Evolutionary conservation across 164 flowering plant species (phyloP), one percentile per base, ranked within the genome.

Genomic region (Cinnamomum chago): DNA sequence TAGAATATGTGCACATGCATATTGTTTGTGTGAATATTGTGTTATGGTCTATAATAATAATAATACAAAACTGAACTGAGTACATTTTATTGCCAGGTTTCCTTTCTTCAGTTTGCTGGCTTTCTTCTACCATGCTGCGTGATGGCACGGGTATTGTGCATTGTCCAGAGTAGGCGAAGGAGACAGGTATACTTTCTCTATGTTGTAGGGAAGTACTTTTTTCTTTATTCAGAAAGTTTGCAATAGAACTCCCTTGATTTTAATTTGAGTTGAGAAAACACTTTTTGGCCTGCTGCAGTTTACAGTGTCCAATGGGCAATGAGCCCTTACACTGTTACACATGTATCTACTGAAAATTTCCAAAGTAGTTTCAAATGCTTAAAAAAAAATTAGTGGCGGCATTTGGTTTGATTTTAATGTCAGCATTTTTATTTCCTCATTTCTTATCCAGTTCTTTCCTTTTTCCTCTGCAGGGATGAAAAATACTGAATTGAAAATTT

Each of bases 71-170:
- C 47, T 40, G 47, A 55, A 70, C 20, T 55, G 28, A 67, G 51
- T 20, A 25, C 24, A 50, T 71, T 79, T 76, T 82, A 76, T 80
- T 80, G 83, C 79, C 89, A 90, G 90, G 79, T 90, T 70, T 87
- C 88, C 1, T 65, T 90, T 65, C 91, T 90, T 76, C 91, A 88
- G 68, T 83, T 88, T 72, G 91, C 86, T 73, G 91, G 89, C 27
- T 85, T 90, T 77, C 87, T 90, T 70, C 82, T 90, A 28, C 91
- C 91, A 17, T 88, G 90, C 78, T 90, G 84, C 68, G 90, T 85
- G 51, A 81, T 90, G 83, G 89, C 83, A 40, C 85, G 88, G 1
- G 79, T 89, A 11, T 85, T 85, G 81, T 87, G 86, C 84, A 79
- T 83, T 69, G 70, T 82, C 25, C 88, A 88, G 72, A 73, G 82